These are phyloP conservation scores for Amauroascus niger DNA, from an alignment of 2,329 filamentous ascomycete genomes.

Conservation along the genomic window DNA sequence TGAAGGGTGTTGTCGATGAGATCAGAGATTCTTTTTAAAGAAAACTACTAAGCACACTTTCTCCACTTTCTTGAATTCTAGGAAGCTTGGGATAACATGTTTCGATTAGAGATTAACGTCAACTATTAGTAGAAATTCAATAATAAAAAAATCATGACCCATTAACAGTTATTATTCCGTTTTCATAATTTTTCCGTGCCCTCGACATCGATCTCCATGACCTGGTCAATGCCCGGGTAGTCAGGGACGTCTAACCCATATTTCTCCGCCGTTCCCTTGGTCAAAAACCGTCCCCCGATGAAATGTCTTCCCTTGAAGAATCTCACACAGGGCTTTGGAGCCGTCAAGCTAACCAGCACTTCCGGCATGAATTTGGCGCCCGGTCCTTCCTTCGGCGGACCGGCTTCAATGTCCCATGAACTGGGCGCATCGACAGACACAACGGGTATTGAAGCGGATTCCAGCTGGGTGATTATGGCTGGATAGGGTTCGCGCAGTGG, in stretches of 20 bases:
- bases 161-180: too few relatives aligned
- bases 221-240: slow-evolving; percentile 80
- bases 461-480: slow-evolving; percentile 65
- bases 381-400: slow-evolving; percentile 66
- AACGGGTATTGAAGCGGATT: slow-evolving; percentile 63
- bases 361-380: slow-evolving; percentile 73
- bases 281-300: slow-evolving; percentile 80
- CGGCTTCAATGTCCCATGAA: slow-evolving; percentile 84
- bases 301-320: slow-evolving; percentile 80
- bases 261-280: slow-evolving; percentile 66
- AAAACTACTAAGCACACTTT: too few relatives aligned
- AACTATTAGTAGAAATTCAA: too few relatives aligned
- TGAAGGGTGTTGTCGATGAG: slow-evolving; percentile 51
- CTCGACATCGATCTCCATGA: slow-evolving; percentile 59
- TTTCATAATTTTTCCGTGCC: slow-evolving; percentile 28
- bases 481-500: slow-evolving; percentile 89
- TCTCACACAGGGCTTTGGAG: slow-evolving; percentile 80
- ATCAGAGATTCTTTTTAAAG: slow-evolving; percentile 40
- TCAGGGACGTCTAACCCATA: slow-evolving; percentile 74
- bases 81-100: neutral
- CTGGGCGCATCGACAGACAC: slow-evolving; percentile 88
- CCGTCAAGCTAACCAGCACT: slow-evolving; percentile 77
- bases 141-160: too few relatives aligned
- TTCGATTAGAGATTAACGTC: too few relatives aligned
- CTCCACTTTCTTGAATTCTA: neutral